phyloP scores from a whole-genome alignment of 257 asterid genomes.

The Scutellaria galericulata region DNA sequence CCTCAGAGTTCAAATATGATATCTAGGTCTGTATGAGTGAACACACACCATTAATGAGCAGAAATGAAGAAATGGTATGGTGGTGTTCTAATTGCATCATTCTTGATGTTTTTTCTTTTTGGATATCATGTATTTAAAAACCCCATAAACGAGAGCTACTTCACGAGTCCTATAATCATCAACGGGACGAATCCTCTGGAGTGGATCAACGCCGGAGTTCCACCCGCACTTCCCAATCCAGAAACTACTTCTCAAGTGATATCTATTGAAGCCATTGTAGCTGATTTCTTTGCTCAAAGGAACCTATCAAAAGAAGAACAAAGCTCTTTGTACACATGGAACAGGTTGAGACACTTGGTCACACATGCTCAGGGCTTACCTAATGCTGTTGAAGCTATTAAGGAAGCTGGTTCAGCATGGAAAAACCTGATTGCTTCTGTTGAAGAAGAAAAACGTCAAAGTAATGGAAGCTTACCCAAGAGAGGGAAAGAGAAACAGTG shows the following conservation, averaged over 20 bases:
- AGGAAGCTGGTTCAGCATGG: constrained; percentile 89
- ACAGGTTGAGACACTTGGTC: constrained; percentile 59
- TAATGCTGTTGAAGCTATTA: constrained; percentile 81
- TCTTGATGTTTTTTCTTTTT: constrained; percentile 67
- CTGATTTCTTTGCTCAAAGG: constrained; percentile 57
- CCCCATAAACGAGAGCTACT: constrained; percentile 63
- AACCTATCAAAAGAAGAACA: constrained; percentile 65
- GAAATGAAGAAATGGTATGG: constrained; percentile 92
- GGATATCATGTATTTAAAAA: constrained; percentile 63
- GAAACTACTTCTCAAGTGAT: constrained; percentile 59
- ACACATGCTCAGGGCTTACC: constrained; percentile 74
- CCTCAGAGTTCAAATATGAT: constrained; percentile 34
- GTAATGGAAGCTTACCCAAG: constrained; percentile 62
- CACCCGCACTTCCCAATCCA: constrained; percentile 62
- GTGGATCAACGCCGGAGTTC: constrained; percentile 67
- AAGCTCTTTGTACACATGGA: constrained; percentile 74
- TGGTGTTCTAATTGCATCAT: constrained; percentile 62
- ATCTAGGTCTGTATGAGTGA: constrained; percentile 39
- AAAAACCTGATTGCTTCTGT: constrained; percentile 69
- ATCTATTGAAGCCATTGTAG: constrained; percentile 52
- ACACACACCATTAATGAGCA: constrained; percentile 43
- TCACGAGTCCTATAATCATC: constrained; percentile 52
- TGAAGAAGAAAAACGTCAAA: constrained; percentile 65
- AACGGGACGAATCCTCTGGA: constrained; percentile 82
- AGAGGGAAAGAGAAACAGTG: constrained; percentile 93